These are phyloP conservation scores for Podila epicladia DNA, from an alignment of 192 early-diverging fungal species.

Conservation along the genomic window DNA sequence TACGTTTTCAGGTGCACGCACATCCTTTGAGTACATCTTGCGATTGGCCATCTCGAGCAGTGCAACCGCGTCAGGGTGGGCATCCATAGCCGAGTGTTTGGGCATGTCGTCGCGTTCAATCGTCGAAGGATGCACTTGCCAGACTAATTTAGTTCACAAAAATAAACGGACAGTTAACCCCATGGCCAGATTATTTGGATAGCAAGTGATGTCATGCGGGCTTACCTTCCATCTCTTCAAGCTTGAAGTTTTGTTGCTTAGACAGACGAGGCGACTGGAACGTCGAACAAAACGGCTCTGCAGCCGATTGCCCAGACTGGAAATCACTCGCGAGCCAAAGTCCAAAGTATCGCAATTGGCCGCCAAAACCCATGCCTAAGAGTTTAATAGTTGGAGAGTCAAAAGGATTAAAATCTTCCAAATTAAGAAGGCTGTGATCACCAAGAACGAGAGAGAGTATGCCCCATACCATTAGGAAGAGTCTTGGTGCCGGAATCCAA, in stretches of 20 bases:
- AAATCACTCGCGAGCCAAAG: conserved; percentile 76
- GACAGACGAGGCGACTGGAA: conserved; percentile 69
- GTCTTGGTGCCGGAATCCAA: conserved; percentile 78
- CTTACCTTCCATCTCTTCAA: conserved; percentile 75
- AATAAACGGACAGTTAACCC: background rate
- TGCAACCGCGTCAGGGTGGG: conserved; percentile 72
- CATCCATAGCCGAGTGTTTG: conserved; percentile 65
- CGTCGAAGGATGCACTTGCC: conserved; percentile 69
- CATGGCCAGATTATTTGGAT: background rate
- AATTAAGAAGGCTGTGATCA: background rate
- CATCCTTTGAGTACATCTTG: conserved; percentile 75
- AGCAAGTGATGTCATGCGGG: too few relatives aligned
- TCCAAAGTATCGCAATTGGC: conserved; percentile 78
- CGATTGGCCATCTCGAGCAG: conserved; percentile 78
- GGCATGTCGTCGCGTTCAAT: conserved; percentile 52
- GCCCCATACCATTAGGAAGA: conserved; percentile 69
- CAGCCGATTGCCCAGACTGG: conserved; percentile 65
- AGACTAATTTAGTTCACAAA: conserved; percentile 54
- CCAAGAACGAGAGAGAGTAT: background rate
- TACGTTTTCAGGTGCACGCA: conserved; percentile 55
- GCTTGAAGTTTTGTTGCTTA: conserved; percentile 60
- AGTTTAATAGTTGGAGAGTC: background rate
- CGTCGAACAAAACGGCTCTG: conserved; percentile 69
- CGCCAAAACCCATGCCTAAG: conserved; percentile 73
- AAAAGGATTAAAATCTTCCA: background rate